These are phyloP conservation scores for Geotrichum cucujoidarum DNA, from an alignment of 1,139 yeast genomes.

Conservation along the genomic window DNA sequence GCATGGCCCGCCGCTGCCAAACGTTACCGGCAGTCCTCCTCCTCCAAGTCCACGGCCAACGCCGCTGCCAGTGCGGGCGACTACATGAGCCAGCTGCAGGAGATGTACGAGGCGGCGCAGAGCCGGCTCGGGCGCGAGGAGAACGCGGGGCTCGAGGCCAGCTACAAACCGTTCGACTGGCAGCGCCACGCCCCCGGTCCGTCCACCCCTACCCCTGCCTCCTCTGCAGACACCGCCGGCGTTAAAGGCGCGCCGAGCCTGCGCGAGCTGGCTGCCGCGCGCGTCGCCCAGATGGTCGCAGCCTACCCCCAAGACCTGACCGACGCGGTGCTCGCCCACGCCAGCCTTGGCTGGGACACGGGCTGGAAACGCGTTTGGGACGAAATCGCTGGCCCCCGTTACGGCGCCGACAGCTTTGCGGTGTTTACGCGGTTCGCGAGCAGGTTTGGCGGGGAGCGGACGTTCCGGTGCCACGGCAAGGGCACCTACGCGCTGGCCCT, in stretches of 20 bases:
- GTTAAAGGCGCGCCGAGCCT: not conserved
- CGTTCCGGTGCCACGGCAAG: constrained; percentile 25
- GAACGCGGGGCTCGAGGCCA: constrained; percentile 10
- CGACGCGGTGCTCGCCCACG: constrained; percentile 4
- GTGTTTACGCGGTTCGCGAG: constrained; percentile 26
- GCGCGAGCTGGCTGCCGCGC: constrained; percentile 8
- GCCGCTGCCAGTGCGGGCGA: not conserved
- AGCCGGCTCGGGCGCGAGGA: constrained; percentile 8
- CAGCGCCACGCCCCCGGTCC: not conserved
- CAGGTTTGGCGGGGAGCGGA: constrained; percentile 23
- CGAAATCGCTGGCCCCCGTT: constrained; percentile 20
- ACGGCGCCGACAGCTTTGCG: constrained; percentile 28
- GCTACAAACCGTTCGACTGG: constrained; percentile 12
- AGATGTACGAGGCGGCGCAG: not conserved
- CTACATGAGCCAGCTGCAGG: not conserved
- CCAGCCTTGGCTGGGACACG: constrained; percentile 7
- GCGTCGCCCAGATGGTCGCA: constrained; percentile 6
- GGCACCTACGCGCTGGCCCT: constrained; percentile 8
- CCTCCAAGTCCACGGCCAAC: not conserved
- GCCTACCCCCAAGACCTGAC: constrained; percentile 13
- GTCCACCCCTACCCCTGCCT: not conserved
- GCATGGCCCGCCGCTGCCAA: no score
- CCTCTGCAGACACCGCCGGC: not conserved
- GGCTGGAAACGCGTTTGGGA: constrained; percentile 30
- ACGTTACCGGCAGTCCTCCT: no score